A percentile compares a stretch with the other conserved stretches of the same genome.
Conservation (phyloP, 129 eudicot genomes). For the Ambrosia trifida region DNA sequence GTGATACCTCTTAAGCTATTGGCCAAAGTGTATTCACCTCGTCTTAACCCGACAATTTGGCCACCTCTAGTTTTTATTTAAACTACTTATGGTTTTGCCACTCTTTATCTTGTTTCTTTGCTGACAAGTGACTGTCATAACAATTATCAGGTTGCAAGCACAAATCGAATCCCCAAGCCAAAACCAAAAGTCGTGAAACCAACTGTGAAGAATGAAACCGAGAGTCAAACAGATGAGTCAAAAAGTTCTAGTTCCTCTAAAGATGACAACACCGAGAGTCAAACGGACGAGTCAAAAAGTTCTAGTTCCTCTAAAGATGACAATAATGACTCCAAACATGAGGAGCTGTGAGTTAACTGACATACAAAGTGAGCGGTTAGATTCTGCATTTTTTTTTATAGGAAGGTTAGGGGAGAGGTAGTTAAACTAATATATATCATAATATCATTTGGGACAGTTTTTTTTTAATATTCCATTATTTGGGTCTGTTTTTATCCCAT, state of each 20-base stretch:
- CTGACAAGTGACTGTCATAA: conserved; percentile 6
- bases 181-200: conserved; percentile 85
- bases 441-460: conserved; percentile 1
- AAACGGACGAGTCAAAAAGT: conserved; percentile 39
- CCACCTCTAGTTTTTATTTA: conserved; percentile 2
- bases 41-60: not conserved
- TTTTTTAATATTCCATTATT: conserved; percentile 31
- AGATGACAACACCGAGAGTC: conserved; percentile 47
- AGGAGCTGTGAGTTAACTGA: conserved; percentile 62
- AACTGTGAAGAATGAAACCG: conserved; percentile 56
- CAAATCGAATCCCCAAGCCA: conserved; percentile 88
- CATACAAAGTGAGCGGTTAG: conserved; percentile 23
- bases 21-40: not conserved
- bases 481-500: conserved; percentile 27
- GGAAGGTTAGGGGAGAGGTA: conserved; percentile 37
- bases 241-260: conserved; percentile 34
- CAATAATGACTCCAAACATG: conserved; percentile 45
- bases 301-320: conserved; percentile 41
- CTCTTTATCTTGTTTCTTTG: not conserved
- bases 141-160: conserved; percentile 61
- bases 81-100: not conserved
- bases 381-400: conserved; percentile 27
- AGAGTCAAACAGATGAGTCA: conserved; percentile 43
- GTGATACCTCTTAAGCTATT: not conserved
- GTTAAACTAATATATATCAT: conserved; percentile 29